Evolutionary conservation across 192 early-diverging fungal species (phyloP), one percentile per base, ranked within the genome.

Genomic region (Dissophora globulifera): DNA sequence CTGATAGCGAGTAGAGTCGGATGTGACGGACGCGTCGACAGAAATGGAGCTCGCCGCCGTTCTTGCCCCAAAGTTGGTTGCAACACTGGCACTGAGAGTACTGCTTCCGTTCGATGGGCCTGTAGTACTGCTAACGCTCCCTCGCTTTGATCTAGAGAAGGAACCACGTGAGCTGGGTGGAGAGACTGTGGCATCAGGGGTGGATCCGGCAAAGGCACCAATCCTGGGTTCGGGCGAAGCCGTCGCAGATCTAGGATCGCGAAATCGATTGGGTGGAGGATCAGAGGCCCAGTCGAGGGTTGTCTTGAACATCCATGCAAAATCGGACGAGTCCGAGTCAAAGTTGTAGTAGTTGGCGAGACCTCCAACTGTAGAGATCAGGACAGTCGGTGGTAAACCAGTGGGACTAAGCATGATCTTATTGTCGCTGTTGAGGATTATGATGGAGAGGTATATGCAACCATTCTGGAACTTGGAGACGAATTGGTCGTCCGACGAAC

Each of bases 351-450:
- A 76, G 10, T 62, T 67, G 27, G 55, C 57, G 12, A 62, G 43
- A 2, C 56, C 42, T 27, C 50, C 72, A 2, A 67, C 53, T 15
- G 51, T 76, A 0, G 72, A 62, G 38, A 76, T 50, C 20, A 76
- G 43, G 8, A 76, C 62, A 4, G 72, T 76, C 3, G 72, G 72
- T 2, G 58, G 64, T 0, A 76, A 27, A 16, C 72, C 72, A 29
- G 20, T 56, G 1, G 62, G 58, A 26, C 63, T 79, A 15, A 82
- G 62, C 1, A 82, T 46, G 30, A 82, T 67, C 47, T 79, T 82
- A 47, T 60, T 79, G 20, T 82, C 81, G 40, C 81, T 82, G 35
- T 68, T 79, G 50, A 82, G 53, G n/a, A 82, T 41, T 23, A 82
- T 62, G 11, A 67, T 48, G 0, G 81, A 67, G 15, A 82, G 56